phyloP scores from a whole-genome alignment of 2,329 filamentous ascomycete genomes.

The Apiospora pterosperma region DNA sequence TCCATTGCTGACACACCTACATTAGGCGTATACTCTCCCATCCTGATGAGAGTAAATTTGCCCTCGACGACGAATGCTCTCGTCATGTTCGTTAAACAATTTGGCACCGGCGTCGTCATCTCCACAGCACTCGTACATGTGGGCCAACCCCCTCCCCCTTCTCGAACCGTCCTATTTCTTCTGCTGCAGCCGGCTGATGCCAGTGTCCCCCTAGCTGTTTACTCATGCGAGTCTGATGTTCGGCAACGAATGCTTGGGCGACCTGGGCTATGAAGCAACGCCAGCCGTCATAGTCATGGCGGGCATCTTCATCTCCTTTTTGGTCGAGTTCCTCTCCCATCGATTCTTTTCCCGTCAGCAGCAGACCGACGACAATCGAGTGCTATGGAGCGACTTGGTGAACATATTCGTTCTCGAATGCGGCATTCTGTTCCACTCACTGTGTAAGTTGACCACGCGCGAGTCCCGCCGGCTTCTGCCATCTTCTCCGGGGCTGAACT shows the following conservation, averaged over 20 bases:
- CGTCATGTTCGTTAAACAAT: not conserved
- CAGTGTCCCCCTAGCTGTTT: not conserved
- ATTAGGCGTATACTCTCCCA: not conserved
- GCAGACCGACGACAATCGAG: not conserved
- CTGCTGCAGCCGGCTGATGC: not conserved
- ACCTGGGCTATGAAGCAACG: not conserved
- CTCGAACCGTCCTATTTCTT: not conserved
- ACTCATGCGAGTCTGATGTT: slow-evolving; percentile 3
- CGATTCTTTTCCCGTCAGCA: not conserved
- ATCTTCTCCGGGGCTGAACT: not conserved
- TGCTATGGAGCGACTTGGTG: not conserved
- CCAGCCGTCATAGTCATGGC: not conserved
- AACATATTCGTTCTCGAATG: not conserved
- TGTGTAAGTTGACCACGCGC: not conserved
- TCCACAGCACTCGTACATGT: not conserved
- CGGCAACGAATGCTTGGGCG: not conserved
- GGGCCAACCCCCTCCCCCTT: not conserved
- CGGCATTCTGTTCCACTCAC: not conserved
- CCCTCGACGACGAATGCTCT: not conserved
- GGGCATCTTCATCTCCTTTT: not conserved
- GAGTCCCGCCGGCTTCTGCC: too few relatives aligned
- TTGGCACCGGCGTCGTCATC: not conserved
- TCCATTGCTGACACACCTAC: not conserved
- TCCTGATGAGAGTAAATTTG: not conserved
- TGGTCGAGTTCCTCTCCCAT: not conserved